phyloP scores from a whole-genome alignment of 306 rosid genomes.

The Spatholobus suberectus region DNA sequence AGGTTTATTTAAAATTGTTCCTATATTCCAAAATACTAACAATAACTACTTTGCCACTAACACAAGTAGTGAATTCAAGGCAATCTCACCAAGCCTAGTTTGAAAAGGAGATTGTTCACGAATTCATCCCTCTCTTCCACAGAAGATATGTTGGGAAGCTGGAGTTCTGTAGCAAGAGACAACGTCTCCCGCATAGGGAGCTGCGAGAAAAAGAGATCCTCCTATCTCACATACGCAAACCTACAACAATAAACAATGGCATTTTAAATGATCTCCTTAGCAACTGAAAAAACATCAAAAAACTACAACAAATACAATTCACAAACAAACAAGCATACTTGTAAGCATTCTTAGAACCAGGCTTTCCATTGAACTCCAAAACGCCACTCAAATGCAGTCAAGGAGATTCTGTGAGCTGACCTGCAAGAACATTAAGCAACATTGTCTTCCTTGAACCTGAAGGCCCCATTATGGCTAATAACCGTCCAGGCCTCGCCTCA shows the following conservation, averaged over 20 bases:
- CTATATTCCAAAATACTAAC: conserved; percentile 1
- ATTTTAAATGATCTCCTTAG: conserved; percentile 4
- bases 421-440: conserved; percentile 83
- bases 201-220: conserved; percentile 94
- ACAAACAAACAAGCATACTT: conserved; percentile 53
- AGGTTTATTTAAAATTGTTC: conserved; percentile 15
- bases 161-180: conserved; percentile 86
- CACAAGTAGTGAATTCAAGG: neutral
- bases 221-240: conserved; percentile 95
- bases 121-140: conserved; percentile 77
- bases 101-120: conserved; percentile 81
- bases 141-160: conserved; percentile 69
- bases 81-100: conserved; percentile 79
- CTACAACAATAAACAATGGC: conserved; percentile 49
- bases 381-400: conserved; percentile 71
- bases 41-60: conserved; percentile 17
- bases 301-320: conserved; percentile 18
- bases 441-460: conserved; percentile 98
- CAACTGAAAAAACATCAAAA: conserved; percentile 16
- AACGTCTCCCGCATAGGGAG: conserved; percentile 87
- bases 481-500: conserved; percentile 85
- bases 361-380: conserved; percentile 82
- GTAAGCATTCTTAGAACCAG: conserved; percentile 63
- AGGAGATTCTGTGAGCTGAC: conserved; percentile 76
- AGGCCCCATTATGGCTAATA: conserved; percentile 96